Percentiles rank a stretch among this genome's conserved stretches.
phyloP scores from a whole-genome alignment of 1,284 basidiomycete genomes.

The Rhodotorula sp. region DNA sequence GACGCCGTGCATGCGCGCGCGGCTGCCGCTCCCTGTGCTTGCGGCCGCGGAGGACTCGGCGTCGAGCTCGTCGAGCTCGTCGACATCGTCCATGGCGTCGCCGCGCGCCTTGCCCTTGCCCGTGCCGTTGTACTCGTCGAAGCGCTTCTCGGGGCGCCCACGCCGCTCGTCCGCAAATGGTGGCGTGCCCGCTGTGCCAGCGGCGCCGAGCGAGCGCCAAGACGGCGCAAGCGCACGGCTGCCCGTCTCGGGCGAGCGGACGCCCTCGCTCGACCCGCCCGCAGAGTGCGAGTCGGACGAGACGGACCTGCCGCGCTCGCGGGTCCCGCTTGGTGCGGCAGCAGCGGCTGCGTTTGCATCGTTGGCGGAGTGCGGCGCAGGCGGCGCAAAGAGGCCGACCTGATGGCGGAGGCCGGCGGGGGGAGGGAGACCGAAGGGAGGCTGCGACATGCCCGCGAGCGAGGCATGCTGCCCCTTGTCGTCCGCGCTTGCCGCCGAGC shows the following conservation, averaged over 20 bases:
- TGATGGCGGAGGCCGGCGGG: background rate
- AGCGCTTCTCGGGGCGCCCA: constrained; percentile 35
- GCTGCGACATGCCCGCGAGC: background rate
- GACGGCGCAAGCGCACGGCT: background rate
- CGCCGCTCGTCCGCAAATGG: constrained; percentile 29
- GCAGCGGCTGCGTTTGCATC: no score
- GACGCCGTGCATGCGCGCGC: constrained; percentile 34
- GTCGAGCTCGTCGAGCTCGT: constrained; percentile 39
- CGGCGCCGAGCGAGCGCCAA: background rate
- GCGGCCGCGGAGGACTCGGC: background rate
- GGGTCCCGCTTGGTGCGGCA: background rate
- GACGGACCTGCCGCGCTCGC: constrained; percentile 22
- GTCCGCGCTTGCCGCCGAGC: background rate
- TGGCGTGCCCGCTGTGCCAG: background rate
- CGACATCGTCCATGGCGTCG: constrained; percentile 20
- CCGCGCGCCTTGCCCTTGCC: constrained; percentile 30
- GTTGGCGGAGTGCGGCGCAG: background rate
- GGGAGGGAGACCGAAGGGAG: background rate
- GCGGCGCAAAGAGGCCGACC: background rate
- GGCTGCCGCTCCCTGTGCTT: constrained; percentile 5
- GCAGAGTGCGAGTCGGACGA: constrained; percentile 34
- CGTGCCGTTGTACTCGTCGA: constrained; percentile 13
- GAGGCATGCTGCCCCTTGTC: background rate
- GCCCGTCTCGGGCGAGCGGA: constrained; percentile 25
- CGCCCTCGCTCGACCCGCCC: constrained; percentile 28